phyloP scores from a whole-genome alignment of 495 filamentous ascomycete genomes.

The Massariosphaeria phaeospora region DNA sequence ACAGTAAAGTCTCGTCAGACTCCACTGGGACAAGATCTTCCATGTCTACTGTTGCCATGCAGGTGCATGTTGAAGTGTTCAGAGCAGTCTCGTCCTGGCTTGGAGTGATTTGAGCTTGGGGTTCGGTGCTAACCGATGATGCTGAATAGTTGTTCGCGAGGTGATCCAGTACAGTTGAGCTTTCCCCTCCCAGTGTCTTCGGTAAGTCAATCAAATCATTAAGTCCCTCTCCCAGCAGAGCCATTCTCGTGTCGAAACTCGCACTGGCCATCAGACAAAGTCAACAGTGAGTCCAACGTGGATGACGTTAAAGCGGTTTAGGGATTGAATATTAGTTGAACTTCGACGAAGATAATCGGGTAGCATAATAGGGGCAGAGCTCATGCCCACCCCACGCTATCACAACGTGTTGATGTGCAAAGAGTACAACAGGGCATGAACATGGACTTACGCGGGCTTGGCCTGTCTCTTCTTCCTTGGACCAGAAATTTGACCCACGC shows the following conservation, averaged over 20 bases:
- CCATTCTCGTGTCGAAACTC: slow-evolving; percentile 14
- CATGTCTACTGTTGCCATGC: slow-evolving; percentile 18
- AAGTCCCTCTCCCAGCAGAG: slow-evolving; percentile 10
- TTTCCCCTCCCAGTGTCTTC: slow-evolving; percentile 11
- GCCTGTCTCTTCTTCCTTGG: too few relatives aligned
- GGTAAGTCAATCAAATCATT: slow-evolving; percentile 12
- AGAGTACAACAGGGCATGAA: too few relatives aligned
- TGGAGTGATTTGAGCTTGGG: slow-evolving; percentile 15
- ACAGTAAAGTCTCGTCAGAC: slow-evolving; percentile 17
- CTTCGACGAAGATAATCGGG: slow-evolving; percentile 9
- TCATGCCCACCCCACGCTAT: slow-evolving; percentile 10
- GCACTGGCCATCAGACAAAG: slow-evolving; percentile 14
- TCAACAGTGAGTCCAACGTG: slow-evolving; percentile 10
- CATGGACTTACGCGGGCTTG: too few relatives aligned
- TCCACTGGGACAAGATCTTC: slow-evolving; percentile 13
- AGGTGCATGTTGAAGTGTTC: slow-evolving; percentile 16
- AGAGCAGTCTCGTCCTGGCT: slow-evolving; percentile 9
- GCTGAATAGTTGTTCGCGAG: slow-evolving; percentile 12
- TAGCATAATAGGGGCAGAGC: slow-evolving; percentile 8
- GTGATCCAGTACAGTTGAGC: slow-evolving; percentile 10
- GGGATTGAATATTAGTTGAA: slow-evolving; percentile 12
- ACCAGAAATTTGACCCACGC: too few relatives aligned
- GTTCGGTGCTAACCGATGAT: slow-evolving; percentile 13
- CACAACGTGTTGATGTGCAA: too few relatives aligned
- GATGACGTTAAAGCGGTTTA: slow-evolving; percentile 13